phyloP scores from a whole-genome alignment of 768 basidiomycete genomes.

The Stropharia rugosoannulata region DNA sequence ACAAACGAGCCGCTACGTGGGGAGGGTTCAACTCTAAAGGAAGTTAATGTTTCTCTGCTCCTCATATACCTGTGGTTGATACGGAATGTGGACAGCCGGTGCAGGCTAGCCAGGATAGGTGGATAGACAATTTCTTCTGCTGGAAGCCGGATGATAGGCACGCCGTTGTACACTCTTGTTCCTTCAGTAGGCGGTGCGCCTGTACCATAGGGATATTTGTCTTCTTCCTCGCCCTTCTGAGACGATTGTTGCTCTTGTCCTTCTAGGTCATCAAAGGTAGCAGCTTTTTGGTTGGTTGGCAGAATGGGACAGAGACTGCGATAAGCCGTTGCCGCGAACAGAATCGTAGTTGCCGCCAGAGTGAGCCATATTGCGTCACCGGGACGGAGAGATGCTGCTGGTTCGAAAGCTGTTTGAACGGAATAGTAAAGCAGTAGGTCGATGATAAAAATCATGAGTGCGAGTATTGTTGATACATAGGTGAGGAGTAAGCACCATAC shows the following conservation, averaged over 20 bases:
- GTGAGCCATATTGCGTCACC: conserved; percentile 3
- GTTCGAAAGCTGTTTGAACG: background rate
- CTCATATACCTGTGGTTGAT: background rate
- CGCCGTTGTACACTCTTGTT: too few species aligned
- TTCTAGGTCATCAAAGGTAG: background rate
- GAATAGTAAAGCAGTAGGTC: background rate
- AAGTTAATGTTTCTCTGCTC: background rate
- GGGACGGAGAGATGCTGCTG: background rate
- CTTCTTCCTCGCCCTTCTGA: background rate
- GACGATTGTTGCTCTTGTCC: background rate
- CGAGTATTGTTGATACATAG: background rate
- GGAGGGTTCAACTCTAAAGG: background rate
- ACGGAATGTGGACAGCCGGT: background rate
- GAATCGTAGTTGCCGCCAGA: background rate
- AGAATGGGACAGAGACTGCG: background rate
- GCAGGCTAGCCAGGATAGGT: background rate
- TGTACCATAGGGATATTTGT: background rate
- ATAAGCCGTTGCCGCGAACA: background rate
- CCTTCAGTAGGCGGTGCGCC: background rate
- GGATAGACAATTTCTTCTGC: background rate
- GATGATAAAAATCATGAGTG: background rate
- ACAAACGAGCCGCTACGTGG: background rate
- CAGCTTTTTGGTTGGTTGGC: too few species aligned
- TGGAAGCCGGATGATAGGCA: background rate
- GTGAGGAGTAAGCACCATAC: background rate